Evolutionary conservation across 805 yeast species (phyloP), one percentile per base, ranked within the genome.

Genomic region (Candida piceae): DNA sequence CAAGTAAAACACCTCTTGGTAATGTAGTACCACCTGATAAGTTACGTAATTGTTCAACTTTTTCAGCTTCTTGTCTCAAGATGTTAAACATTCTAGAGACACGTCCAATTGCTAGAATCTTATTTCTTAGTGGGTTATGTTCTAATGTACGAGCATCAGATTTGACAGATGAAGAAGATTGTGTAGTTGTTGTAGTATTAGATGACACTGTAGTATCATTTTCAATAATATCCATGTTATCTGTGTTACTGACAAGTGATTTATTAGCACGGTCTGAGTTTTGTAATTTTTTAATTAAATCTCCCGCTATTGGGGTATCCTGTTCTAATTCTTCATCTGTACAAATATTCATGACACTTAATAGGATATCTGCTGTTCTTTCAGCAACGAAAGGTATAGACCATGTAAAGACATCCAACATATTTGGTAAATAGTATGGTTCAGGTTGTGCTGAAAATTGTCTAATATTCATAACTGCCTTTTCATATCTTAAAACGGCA

Each of bases 331-430:
- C 98, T 55, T 90, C 96, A 55, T 89, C 95, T 0, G 97, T 84
- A 65, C 98, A 90, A 39, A 93, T 85, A 60, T 90, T 90, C 57
- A 93, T 71, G 27, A 90, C 84, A 1, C 93, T 76, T 16, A 87
- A 84, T 55, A 90, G 70, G 83, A 90, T 89, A 57, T 93, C 97
- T 11, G 95, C 85, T 37, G 89, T 84, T 55, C 93, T 86, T 58
- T 90, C 96, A 16, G 97, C 97, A 17, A 93, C 97, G 66, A 93
- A 90, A 7, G 97, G 98, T 39, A 90, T 67, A 2, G 96, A 85
- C 97, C 97, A 93, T 9, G 95, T 83, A 61, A 90, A 90, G 6
- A 90, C 96, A 60, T 93, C 97, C 95, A 89, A 87, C 52, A 89
- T 86, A 59, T 88, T 88, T 7, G 97, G 97, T 48, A 93, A 69